These are phyloP conservation scores for Camelina hispida DNA, from an alignment of 345 rosid genomes.

Conservation along the genomic window DNA sequence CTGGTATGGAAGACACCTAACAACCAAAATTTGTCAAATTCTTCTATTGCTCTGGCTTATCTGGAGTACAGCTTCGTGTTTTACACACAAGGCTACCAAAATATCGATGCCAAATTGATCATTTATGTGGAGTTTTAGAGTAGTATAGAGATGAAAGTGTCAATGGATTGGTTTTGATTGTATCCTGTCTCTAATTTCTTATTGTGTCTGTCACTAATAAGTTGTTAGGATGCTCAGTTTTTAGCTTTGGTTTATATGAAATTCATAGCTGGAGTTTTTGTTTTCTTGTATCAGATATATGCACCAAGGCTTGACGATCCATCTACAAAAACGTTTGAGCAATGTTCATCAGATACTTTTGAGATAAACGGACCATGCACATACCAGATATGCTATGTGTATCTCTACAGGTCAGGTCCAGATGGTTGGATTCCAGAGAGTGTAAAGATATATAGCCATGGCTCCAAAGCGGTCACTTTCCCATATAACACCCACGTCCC, in stretches of 20 bases:
- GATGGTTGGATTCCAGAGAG: conserved; percentile 86
- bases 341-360: conserved; percentile 81
- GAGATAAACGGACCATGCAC: conserved; percentile 78
- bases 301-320: conserved; percentile 84
- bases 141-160: conserved; percentile 1
- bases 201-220: background rate
- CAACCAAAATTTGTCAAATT: background rate
- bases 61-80: background rate
- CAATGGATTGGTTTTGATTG: conserved; percentile 19
- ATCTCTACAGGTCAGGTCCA: conserved; percentile 75
- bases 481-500: conserved; percentile 64
- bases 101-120: background rate
- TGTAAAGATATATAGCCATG: conserved; percentile 56
- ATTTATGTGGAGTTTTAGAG: background rate
- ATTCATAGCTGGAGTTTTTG: conserved; percentile 3
- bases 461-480: conserved; percentile 57
- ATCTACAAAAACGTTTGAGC: conserved; percentile 59
- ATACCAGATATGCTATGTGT: conserved; percentile 71
- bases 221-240: background rate
- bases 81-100: background rate
- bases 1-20: background rate
- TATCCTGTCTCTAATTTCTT: background rate
- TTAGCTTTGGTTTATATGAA: background rate
- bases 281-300: conserved; percentile 58
- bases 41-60: background rate